Base-by-base conservation (phyloP, 2,329 filamentous ascomycete genomes). In the Didymella segeticola region DNA sequence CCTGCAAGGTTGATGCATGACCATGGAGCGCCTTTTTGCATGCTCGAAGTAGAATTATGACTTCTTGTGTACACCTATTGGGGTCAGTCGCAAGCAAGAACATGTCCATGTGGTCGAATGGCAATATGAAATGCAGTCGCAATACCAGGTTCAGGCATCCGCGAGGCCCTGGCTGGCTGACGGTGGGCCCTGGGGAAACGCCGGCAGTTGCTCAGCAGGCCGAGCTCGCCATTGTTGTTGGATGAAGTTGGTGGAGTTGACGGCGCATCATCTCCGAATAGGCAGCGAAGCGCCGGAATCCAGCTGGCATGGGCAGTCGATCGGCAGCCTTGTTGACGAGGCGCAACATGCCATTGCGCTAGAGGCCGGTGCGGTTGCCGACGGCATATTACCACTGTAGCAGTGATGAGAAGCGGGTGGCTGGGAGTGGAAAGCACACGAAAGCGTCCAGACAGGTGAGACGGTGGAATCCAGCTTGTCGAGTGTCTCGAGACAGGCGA, bases 251-350 rank as follows among this genome's bases (percentile, higher is more conserved):
- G 45, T 43, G 43, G 45, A 41, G 26, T 23, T 14, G 25, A 25
- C 15, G 29, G 43, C 22, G 27, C n/a, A 42, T 48, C 51, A 48
- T 48, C 17, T 54, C 51, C 51, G 51, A 48, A 48, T 37, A 48
- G 33, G 51, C 51, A 38, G 37, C 27, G 39, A 47, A 56, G 50
- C 56, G 59, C 56, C 56, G 57, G 56, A 55, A 50, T 61, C 43
- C 58, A 61, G 60, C 56, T 65, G 58, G 57, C 47, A 39, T 58
- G 55, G 56, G 53, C 25, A 30, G 49, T 43, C 27, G 58, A 64
- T 66, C 60, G 47, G 55, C 60, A 53, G 56, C 47, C 43, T 53
- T 49, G 46, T 41, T 25, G 20, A 27, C 30, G 49, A 47, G 52
- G 39, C 37, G 36, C 43, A 33, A 46, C 23, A 53, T 47, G 46